Base-by-base conservation (phyloP, 2,329 filamentous ascomycete species). In the Emmonsiellopsis sp. region DNA sequence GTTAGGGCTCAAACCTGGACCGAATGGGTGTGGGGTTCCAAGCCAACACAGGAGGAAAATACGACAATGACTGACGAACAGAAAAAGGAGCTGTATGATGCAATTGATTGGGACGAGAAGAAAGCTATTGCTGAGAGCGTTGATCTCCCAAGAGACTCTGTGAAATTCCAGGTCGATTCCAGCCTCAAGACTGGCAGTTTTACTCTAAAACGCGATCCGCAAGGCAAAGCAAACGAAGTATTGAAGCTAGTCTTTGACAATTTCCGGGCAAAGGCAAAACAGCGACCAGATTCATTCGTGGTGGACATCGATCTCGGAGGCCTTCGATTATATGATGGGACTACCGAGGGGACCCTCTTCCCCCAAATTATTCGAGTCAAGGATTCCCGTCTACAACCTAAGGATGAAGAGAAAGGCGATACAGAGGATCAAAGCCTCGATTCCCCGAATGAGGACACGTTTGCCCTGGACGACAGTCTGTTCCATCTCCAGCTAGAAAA, bases 91-190 rank as follows among this genome's bases (percentile, higher is more conserved):
- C 80, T 99, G 8, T 98, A 97, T 69, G 86, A 94, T 61, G 94
- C 89, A 49, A 99, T 99, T 63, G 93, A 97, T 63, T 99, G 92
- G 85, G 89, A 98, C 58, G 93, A 99, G 70, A 97, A 96, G 75
- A 85, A 91, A 56, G 88, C 87, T 1, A 79, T 98, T 40, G 79
- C 89, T 0, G 90, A 95, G 60, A 85, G 87, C 42, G 85, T 99
- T 3, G 93, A 98, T 61, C 78, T 90, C 34, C 94, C 94, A 0
- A 83, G 88, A 52, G 93, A 99, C 62, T 89, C 89, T 8, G 79
- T 98, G 63, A 96, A 97, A 70, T 78, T 97, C 68, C 89, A 96
- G 66, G 76, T 98, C 48, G 90, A 97, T 66, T 86, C 93, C 49
- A 92, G 88, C 53, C 82, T 99, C n/a, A 87, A 88, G 58, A 95